A percentile compares a stretch with the other conserved stretches of the same genome.
phyloP scores from a whole-genome alignment of 805 yeast species.

The Candida railenensis region DNA sequence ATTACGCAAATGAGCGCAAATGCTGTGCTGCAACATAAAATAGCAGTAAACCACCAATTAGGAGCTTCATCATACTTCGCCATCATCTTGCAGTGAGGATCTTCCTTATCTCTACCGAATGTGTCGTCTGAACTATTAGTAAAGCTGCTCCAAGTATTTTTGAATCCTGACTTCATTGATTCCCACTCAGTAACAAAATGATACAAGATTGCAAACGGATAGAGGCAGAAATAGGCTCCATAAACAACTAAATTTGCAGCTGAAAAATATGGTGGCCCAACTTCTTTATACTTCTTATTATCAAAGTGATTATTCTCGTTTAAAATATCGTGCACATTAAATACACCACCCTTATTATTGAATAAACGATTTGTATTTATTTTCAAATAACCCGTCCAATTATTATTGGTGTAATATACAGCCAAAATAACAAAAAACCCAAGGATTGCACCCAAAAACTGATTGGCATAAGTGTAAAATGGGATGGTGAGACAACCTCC shows the following conservation, averaged over 20 bases:
- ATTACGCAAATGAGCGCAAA: conserved; percentile 45
- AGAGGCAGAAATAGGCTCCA: conserved; percentile 55
- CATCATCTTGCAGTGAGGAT: conserved; percentile 61
- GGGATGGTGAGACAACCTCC: conserved; percentile 42
- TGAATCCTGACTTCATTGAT: conserved; percentile 38
- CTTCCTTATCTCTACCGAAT: conserved; percentile 34
- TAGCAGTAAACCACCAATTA: conserved; percentile 61
- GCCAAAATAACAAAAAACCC: conserved; percentile 31
- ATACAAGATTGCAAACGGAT: conserved; percentile 55
- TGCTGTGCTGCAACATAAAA: conserved; percentile 45
- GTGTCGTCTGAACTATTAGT: conserved; percentile 22
- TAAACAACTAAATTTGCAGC: conserved; percentile 62
- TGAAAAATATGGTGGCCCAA: conserved; percentile 65
- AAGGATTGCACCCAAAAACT: conserved; percentile 34
- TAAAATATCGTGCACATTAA: conserved; percentile 46
- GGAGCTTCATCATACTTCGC: conserved; percentile 55
- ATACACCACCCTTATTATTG: conserved; percentile 50
- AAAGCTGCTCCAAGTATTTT: conserved; percentile 30
- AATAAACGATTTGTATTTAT: conserved; percentile 52
- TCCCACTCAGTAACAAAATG: conserved; percentile 46
- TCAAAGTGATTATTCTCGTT: conserved; percentile 46
- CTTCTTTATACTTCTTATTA: conserved; percentile 42
- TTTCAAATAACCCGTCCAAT: conserved; percentile 52
- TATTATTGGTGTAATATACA: conserved; percentile 46
- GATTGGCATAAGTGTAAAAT: conserved; percentile 41